Percentiles rank a stretch among this genome's conserved stretches.
These are phyloP conservation scores for Sclerotinia trifoliorum DNA, from an alignment of 2,329 filamentous ascomycete genomes.

Conservation along the genomic window DNA sequence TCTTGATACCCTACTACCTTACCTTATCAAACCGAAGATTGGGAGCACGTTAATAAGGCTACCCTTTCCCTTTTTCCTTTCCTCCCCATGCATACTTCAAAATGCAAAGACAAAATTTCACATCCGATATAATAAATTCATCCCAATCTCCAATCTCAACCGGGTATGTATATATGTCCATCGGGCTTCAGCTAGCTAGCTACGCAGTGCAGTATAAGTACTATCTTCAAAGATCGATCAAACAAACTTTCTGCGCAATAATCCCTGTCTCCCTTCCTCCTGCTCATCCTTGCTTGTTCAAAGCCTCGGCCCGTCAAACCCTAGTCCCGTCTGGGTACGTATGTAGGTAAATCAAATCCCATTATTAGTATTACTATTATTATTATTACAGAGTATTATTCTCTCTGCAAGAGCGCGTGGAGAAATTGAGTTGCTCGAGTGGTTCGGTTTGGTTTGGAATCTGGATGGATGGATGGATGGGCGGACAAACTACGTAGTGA, in stretches of 20 bases:
- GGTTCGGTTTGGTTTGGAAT: background rate
- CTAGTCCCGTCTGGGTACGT: background rate
- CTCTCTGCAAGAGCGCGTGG: conserved; percentile 15
- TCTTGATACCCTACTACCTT: conserved; percentile 4
- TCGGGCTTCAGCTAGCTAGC: too few species aligned
- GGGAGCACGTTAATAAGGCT: background rate
- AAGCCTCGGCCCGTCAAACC: conserved; percentile 20
- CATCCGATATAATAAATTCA: conserved; percentile 1
- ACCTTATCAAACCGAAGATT: background rate
- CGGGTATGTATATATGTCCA: background rate
- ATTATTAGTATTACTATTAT: background rate
- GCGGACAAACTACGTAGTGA: background rate
- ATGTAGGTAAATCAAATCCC: background rate
- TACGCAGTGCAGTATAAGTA: too few species aligned
- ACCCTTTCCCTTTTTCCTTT: background rate
- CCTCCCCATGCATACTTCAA: background rate
- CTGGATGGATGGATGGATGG: too few species aligned
- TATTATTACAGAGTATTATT: too few species aligned
- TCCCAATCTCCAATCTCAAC: background rate
- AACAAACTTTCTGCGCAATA: background rate
- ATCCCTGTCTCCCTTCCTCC: conserved; percentile 6
- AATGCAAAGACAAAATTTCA: background rate
- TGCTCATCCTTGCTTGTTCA: background rate
- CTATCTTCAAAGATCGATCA: background rate
- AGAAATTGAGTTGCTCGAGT: conserved; percentile 14